phyloP scores from a whole-genome alignment of 352 stramenopile species.

The Phytophthora tentaculata region DNA sequence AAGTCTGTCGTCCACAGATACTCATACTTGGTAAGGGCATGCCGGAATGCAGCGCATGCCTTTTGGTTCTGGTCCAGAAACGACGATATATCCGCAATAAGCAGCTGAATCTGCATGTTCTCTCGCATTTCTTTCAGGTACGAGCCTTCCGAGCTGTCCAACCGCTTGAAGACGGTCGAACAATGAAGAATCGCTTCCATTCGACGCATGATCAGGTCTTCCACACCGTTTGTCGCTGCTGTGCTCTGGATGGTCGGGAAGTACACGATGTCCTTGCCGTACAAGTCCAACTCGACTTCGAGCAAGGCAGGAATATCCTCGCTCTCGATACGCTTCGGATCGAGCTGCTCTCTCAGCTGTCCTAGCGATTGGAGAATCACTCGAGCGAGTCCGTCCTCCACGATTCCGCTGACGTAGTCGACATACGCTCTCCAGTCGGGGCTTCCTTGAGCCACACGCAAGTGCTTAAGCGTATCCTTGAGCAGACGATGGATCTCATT shows the following conservation, averaged over 20 bases:
- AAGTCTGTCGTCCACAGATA: constrained; percentile 94
- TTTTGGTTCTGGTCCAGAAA: constrained; percentile 86
- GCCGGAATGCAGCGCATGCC: constrained; percentile 60
- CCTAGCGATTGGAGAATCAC: constrained; percentile 78
- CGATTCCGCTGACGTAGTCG: constrained; percentile 92
- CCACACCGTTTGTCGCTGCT: constrained; percentile 53
- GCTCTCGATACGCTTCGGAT: constrained; percentile 80
- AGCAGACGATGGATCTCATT: constrained; percentile 90
- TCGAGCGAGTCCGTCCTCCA: constrained; percentile 82
- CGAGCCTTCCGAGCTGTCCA: constrained; percentile 87
- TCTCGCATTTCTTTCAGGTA: constrained; percentile 92
- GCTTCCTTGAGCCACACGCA: constrained; percentile 90
- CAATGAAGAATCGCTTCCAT: constrained; percentile 75
- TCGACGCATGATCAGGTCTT: constrained; percentile 69
- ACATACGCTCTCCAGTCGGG: constrained; percentile 94
- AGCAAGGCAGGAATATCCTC: constrained; percentile 88
- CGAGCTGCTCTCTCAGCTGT: constrained; percentile 82
- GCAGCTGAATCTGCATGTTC: constrained; percentile 74
- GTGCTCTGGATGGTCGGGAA: constrained; percentile 69
- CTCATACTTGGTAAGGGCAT: constrained; percentile 89
- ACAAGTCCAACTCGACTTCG: constrained; percentile 92
- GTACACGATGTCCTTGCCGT: constrained; percentile 86
- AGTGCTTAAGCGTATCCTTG: constrained; percentile 90
- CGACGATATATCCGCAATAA: constrained; percentile 81
- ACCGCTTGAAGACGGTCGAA: constrained; percentile 78